Conservation (phyloP, 148 eudicot genomes). For the Silene conica region DNA sequence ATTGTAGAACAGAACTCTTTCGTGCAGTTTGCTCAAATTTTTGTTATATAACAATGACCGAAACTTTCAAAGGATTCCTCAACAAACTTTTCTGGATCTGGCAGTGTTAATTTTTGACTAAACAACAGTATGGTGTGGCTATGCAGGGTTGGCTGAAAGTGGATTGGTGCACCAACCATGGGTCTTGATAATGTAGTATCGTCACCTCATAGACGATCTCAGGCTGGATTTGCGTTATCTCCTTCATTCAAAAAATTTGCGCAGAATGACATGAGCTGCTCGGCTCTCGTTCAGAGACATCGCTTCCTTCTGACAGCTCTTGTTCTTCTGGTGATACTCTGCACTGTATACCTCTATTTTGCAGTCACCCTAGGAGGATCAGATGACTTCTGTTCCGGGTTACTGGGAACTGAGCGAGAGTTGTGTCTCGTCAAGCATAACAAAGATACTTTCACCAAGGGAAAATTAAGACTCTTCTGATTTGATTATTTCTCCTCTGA, state of each 20-base stretch:
- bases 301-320: slow-evolving; percentile 81
- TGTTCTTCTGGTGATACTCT: slow-evolving; percentile 60
- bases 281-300: slow-evolving; percentile 66
- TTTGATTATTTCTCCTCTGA: neutral
- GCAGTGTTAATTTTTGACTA: neutral
- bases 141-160: slow-evolving; percentile 14
- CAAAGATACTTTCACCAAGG: slow-evolving; percentile 43
- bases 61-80: neutral
- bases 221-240: slow-evolving; percentile 39
- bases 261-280: slow-evolving; percentile 49
- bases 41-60: neutral
- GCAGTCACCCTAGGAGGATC: slow-evolving; percentile 83
- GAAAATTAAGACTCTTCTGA: slow-evolving; percentile 59
- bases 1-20: neutral
- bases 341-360: slow-evolving; percentile 83
- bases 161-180: slow-evolving; percentile 31
- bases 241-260: slow-evolving; percentile 38
- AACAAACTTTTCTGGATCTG: neutral
- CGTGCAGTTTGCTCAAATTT: neutral
- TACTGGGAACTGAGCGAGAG: slow-evolving; percentile 50
- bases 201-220: slow-evolving; percentile 80
- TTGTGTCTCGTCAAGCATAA: slow-evolving; percentile 49
- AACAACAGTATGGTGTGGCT: slow-evolving; percentile 4
- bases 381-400: slow-evolving; percentile 44
- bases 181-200: slow-evolving; percentile 51